These are phyloP conservation scores for Spergularia azorica DNA, from an alignment of 179 eudicot species.

Conservation along the genomic window DNA sequence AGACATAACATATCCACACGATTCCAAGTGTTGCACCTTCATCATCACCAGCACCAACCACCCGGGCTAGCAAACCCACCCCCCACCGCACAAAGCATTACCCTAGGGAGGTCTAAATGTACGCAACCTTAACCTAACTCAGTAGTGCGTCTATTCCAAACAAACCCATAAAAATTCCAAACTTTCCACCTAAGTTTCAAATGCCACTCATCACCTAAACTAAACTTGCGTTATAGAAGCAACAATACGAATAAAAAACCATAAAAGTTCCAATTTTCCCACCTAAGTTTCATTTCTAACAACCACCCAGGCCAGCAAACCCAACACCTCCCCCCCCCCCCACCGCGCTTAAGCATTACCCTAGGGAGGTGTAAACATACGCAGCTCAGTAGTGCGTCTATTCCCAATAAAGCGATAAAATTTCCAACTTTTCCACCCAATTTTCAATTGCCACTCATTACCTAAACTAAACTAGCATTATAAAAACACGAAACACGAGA, in stretches of 20 bases:
- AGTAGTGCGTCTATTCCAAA: background rate
- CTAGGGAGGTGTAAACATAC: background rate
- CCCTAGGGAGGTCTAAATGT: background rate
- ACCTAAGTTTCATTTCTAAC: background rate
- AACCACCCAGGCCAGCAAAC: background rate
- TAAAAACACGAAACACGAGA: background rate
- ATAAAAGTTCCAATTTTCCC: background rate
- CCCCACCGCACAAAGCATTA: background rate
- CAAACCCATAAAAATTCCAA: background rate
- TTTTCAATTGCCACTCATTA: background rate
- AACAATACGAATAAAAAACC: background rate
- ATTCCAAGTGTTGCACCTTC: background rate
- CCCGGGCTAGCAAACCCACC: too few relatives aligned
- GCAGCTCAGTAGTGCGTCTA: background rate
- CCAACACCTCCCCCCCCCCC: too few relatives aligned
- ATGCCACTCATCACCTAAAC: slow-evolving; percentile 1
- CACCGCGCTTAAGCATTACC: background rate
- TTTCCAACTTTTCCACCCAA: background rate
- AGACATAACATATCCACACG: background rate
- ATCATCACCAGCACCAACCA: background rate
- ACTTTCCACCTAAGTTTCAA: background rate
- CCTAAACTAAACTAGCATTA: background rate
- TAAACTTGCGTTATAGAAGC: background rate
- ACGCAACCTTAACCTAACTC: background rate
- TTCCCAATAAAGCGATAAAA: background rate